phyloP scores from a whole-genome alignment of 306 rosid genomes.

The Begonia masoniana region DNA sequence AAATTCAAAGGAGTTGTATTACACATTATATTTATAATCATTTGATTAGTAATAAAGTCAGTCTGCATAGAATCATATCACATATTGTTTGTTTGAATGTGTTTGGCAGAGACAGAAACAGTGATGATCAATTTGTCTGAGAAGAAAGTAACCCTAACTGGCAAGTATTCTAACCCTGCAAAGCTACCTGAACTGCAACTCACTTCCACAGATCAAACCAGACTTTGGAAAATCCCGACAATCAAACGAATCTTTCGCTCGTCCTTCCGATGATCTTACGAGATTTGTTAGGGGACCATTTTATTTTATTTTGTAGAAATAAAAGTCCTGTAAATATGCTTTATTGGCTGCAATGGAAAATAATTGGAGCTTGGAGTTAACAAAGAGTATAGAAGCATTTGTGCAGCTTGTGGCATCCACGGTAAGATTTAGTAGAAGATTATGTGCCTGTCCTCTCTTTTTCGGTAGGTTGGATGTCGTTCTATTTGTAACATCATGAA shows the following conservation, averaged over 20 bases:
- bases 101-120: slow-evolving; percentile 48
- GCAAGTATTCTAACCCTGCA: slow-evolving; percentile 25
- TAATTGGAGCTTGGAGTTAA: background rate
- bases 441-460: too few species aligned
- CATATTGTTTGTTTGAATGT: background rate
- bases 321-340: background rate
- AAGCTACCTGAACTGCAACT: slow-evolving; percentile 22
- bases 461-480: too few species aligned
- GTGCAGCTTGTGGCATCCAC: background rate
- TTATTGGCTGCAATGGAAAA: too few species aligned
- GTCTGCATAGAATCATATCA: too few species aligned
- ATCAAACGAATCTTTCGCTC: slow-evolving; percentile 36
- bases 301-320: background rate
- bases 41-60: too few species aligned
- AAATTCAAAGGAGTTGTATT: too few species aligned
- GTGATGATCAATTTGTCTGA: slow-evolving; percentile 44
- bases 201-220: slow-evolving; percentile 17
- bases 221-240: slow-evolving; percentile 31
- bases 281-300: background rate
- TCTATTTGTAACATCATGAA: too few species aligned
- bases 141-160: slow-evolving; percentile 51
- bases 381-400: background rate
- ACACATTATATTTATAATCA: too few species aligned
- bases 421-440: background rate
- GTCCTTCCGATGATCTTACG: slow-evolving; percentile 12